These are phyloP conservation scores for Bipolaris victoriae DNA, from an alignment of 2,329 filamentous ascomycete genomes.

Conservation along the genomic window DNA sequence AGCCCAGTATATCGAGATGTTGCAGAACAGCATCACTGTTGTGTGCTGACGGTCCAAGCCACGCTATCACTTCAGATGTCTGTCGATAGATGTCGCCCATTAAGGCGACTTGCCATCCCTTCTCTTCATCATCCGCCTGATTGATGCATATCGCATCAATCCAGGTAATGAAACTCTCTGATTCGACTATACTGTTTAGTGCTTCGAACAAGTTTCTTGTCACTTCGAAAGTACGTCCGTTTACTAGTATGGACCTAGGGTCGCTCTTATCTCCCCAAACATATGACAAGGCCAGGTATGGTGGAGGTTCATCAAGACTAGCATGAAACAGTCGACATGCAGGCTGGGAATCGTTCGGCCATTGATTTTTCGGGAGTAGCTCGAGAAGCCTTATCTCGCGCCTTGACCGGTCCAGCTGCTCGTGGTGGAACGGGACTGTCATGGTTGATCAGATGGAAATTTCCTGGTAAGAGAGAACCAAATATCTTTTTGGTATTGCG, in stretches of 20 bases:
- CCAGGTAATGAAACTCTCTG: not conserved
- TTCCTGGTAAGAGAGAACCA: not conserved
- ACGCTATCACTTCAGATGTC: conserved; percentile 10
- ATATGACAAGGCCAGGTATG: not conserved
- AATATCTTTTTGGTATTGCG: not conserved
- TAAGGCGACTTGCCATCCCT: conserved; percentile 17
- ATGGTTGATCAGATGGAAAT: not conserved
- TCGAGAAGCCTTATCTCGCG: not conserved
- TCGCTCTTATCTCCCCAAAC: not conserved
- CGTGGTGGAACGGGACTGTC: not conserved
- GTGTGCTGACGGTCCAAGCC: conserved; percentile 15
- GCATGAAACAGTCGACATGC: not conserved
- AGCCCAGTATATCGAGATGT: not conserved
- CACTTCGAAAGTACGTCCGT: not conserved
- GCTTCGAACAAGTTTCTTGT: not conserved
- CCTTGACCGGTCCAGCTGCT: not conserved
- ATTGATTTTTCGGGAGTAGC: not conserved
- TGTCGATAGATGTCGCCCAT: conserved; percentile 19
- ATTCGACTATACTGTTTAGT: not conserved
- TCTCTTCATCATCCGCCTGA: conserved; percentile 11
- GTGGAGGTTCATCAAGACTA: not conserved
- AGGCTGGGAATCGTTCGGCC: not conserved
- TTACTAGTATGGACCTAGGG: not conserved
- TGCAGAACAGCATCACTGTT: not conserved
- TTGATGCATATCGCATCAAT: conserved; percentile 6